Percentiles rank a stretch among this genome's conserved stretches.
Evolutionary conservation across 1,139 yeast genomes (phyloP).

Genomic region (Saccharomyces hybrid): DNA sequence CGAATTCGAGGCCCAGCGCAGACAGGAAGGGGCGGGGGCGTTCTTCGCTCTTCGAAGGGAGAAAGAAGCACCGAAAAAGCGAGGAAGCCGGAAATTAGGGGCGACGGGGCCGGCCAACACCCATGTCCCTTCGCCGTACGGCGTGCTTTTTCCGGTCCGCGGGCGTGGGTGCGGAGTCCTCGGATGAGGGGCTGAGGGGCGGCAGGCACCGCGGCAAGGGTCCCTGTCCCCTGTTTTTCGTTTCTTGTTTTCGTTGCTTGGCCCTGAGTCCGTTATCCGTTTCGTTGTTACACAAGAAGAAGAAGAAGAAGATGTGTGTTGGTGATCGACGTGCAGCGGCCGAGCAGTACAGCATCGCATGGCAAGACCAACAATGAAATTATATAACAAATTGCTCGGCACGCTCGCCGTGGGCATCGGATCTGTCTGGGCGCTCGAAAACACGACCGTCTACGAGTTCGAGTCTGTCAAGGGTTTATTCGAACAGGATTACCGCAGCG

Average conservation of each 20-base stretch:
- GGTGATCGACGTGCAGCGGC: neutral
- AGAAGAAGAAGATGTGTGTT: neutral
- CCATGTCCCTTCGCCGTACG: neutral
- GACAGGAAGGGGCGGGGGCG: neutral
- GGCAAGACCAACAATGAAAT: neutral
- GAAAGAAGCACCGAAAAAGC: neutral
- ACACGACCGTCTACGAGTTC: neutral
- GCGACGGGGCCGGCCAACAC: neutral
- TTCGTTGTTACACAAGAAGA: neutral
- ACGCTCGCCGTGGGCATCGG: neutral
- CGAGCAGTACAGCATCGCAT: neutral
- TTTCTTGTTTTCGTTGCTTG: neutral
- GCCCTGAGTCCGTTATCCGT: neutral
- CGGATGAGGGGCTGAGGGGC: neutral
- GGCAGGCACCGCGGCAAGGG: neutral
- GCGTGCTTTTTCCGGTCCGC: neutral
- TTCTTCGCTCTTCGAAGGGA: neutral
- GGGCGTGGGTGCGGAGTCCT: neutral
- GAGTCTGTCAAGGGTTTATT: neutral
- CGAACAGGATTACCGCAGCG: neutral
- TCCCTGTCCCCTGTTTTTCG: neutral
- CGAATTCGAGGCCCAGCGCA: neutral
- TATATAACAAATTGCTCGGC: neutral
- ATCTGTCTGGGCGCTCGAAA: neutral
- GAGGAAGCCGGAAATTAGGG: neutral